These are phyloP conservation scores for Crithidia thermophila DNA, from an alignment of 208 protist genomes.

Conservation along the genomic window DNA sequence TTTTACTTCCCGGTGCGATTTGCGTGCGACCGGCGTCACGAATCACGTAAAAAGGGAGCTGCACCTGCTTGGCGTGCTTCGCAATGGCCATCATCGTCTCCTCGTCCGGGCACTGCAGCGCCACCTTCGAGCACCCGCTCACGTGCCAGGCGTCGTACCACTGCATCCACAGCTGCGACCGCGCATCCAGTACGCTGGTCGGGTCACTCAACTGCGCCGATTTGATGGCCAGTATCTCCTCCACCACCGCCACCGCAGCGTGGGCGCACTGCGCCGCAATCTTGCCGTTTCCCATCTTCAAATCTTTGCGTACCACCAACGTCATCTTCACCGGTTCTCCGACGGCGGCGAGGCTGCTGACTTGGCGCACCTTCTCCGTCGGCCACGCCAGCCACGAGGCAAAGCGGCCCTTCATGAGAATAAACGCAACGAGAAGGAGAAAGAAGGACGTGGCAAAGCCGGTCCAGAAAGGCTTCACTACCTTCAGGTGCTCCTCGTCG, in stretches of 20 bases:
- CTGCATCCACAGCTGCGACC: slow-evolving; percentile 38
- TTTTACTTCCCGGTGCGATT: slow-evolving; percentile 90
- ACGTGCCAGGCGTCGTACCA: slow-evolving; percentile 80
- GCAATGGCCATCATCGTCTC: slow-evolving; percentile 58
- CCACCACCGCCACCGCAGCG: slow-evolving; percentile 90
- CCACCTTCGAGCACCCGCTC: slow-evolving; percentile 80
- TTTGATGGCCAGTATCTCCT: slow-evolving; percentile 44
- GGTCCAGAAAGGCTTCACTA: slow-evolving; percentile 14
- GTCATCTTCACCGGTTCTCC: slow-evolving; percentile 90
- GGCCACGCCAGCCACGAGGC: slow-evolving; percentile 17
- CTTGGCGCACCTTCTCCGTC: slow-evolving; percentile 8
- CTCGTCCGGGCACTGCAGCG: slow-evolving; percentile 79
- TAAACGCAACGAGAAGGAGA: slow-evolving; percentile 21
- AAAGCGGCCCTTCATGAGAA: background rate
- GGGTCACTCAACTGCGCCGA: background rate
- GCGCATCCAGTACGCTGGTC: background rate
- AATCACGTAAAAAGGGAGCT: slow-evolving; percentile 79
- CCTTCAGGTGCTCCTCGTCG: background rate
- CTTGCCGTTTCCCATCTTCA: slow-evolving; percentile 97
- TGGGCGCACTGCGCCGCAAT: slow-evolving; percentile 96
- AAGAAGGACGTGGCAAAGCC: slow-evolving; percentile 6
- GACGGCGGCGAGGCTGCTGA: slow-evolving; percentile 17
- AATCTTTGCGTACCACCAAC: slow-evolving; percentile 92
- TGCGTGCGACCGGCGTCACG: slow-evolving; percentile 94
- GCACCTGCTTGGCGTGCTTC: slow-evolving; percentile 37